These are phyloP conservation scores for Retiboletus flavoniger DNA, from an alignment of 1,284 basidiomycete species.

Conservation along the genomic window DNA sequence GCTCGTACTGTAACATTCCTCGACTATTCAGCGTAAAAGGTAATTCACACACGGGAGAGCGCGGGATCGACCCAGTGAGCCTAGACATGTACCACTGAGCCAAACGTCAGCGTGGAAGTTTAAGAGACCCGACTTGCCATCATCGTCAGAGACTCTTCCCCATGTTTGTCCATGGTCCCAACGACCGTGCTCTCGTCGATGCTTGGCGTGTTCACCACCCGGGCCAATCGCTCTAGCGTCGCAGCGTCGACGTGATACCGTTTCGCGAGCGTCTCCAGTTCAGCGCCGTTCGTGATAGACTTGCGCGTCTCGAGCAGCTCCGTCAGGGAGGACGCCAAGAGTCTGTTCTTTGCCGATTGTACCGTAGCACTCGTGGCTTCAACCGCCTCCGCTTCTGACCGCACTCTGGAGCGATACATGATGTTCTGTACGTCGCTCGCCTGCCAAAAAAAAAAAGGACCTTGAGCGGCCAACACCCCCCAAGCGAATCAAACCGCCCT, in stretches of 20 bases:
- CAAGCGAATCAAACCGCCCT: neutral
- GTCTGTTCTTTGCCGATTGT: constrained; percentile 40
- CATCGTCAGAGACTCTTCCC: constrained; percentile 59
- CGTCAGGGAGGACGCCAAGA: constrained; percentile 57
- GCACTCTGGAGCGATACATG: constrained; percentile 51
- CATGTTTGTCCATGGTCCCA: constrained; percentile 52
- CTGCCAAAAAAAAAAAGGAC: constrained; percentile 11
- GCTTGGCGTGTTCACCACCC: constrained; percentile 72
- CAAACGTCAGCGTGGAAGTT: no score
- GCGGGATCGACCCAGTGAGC: constrained; percentile 32
- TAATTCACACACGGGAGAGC: neutral
- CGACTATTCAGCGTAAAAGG: neutral
- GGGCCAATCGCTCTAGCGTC: constrained; percentile 55
- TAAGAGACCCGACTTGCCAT: constrained; percentile 42
- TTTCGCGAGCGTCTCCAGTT: constrained; percentile 48
- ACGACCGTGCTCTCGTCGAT: constrained; percentile 51
- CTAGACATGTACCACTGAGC: constrained; percentile 11
- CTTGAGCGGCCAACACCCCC: neutral
- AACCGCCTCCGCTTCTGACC: constrained; percentile 56
- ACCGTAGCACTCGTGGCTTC: constrained; percentile 16
- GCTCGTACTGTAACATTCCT: constrained; percentile 11
- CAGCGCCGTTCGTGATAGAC: constrained; percentile 34
- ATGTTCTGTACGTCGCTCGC: constrained; percentile 37
- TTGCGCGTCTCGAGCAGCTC: constrained; percentile 71
- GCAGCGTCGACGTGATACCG: constrained; percentile 59